Base-by-base conservation (phyloP, 345 rosid genomes). In the Lumnitzera racemosa region DNA sequence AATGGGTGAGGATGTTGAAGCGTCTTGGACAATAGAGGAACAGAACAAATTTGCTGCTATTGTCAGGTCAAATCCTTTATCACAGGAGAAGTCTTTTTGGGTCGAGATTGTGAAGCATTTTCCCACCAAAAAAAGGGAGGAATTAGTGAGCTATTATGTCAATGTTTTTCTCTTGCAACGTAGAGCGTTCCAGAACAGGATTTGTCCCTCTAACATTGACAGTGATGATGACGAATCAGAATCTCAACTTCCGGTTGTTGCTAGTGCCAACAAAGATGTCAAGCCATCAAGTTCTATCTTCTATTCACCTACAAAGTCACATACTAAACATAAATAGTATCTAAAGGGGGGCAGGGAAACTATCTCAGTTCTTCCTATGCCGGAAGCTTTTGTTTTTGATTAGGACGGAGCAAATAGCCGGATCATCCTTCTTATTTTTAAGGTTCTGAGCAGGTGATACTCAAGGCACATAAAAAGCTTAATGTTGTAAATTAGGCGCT, bases 1-100 rank as follows among this genome's bases (percentile, higher is more conserved):
- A 47, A 88, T 88, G 96, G 96, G 98, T 3, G 95, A 86, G 78
- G 95, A 91, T 69, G 87, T 84, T 47, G 61, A 49, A 51, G 64
- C 16, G 47, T 53, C 56, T 55, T 78, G 82, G 82, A 67, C 62
- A 13, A 52, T 36, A 13, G 68, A 67, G 50, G 83, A 79, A 47
- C 69, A 70, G 62, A 62, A 66, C 55, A 70, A 47, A 72, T 79
- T 79, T 53, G 63, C 68, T 52, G 58, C 61, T 27, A 61, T 63
- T 49, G 74, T 70, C 49, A 71, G 64, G 55, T 59, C 27, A 20
- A 71, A 74, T 24, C 69, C 71, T 59, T 46, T 36, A 16, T 72
- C 71, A 24, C 56, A 24, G 15, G 66, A 58, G 23, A 72, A 63
- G 61, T 27, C 46, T 55, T 70, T 70, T 53, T 72, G 78, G 78